These are phyloP conservation scores for Echinosophora koreensis DNA, from an alignment of 306 rosid genomes.

Conservation along the genomic window DNA sequence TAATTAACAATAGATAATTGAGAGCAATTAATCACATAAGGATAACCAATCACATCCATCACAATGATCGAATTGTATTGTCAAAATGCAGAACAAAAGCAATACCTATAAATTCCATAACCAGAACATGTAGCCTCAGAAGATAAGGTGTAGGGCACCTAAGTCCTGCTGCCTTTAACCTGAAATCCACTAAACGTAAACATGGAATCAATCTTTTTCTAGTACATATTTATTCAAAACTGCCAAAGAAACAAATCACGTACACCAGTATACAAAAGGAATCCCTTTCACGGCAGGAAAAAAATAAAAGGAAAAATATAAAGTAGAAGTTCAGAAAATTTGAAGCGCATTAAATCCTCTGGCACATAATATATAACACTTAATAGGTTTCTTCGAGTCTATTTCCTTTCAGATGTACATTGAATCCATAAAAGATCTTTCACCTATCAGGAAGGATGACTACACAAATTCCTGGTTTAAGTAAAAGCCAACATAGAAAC, in stretches of 20 bases:
- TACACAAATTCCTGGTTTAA: too few relatives aligned
- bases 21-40: not conserved
- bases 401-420: too few relatives aligned
- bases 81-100: slow-evolving; percentile 23
- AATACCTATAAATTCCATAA: slow-evolving; percentile 94
- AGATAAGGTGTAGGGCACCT: slow-evolving; percentile 76
- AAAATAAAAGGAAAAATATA: not conserved
- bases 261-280: not conserved
- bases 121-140: slow-evolving; percentile 79
- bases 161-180: slow-evolving; percentile 87
- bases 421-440: too few relatives aligned
- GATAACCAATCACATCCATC: not conserved
- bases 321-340: not conserved
- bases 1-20: slow-evolving; percentile 15
- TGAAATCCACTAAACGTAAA: slow-evolving; percentile 48
- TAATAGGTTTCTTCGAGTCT: not conserved
- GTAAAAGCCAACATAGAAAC: not conserved
- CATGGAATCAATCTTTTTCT: slow-evolving; percentile 18
- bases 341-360: slow-evolving; percentile 9
- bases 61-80: not conserved
- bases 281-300: not conserved
- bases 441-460: too few relatives aligned
- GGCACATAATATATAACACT: not conserved
- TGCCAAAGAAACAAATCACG: slow-evolving; percentile 1
- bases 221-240: slow-evolving; percentile 10